Percentiles rank a stretch among this genome's conserved stretches.
These are phyloP conservation scores for Pelargonium nanum DNA, from an alignment of 345 rosid species.

Conservation along the genomic window DNA sequence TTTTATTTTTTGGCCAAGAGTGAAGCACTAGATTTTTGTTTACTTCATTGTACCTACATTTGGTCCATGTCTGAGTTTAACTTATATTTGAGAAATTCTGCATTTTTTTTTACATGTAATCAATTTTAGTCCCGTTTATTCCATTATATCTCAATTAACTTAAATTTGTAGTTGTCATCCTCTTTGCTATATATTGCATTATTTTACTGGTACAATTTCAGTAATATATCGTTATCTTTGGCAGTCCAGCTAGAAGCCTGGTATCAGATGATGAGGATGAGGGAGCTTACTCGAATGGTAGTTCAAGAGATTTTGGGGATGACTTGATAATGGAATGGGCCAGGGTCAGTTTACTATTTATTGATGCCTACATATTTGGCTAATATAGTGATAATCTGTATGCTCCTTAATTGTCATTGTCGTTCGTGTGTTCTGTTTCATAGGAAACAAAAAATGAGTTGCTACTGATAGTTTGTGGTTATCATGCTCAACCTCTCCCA, in stretches of 20 bases:
- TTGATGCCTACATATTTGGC: no score
- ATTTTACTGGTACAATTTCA: conserved; percentile 16
- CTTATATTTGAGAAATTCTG: no score
- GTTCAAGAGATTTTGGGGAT: conserved; percentile 46
- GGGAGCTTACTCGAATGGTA: conserved; percentile 36
- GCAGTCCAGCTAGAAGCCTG: conserved; percentile 87
- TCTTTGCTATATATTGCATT: not conserved
- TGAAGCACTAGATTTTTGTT: no score
- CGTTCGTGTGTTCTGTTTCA: conserved; percentile 17
- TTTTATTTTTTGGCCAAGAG: no score
- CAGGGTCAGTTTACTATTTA: conserved; percentile 40
- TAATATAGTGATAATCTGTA: no score
- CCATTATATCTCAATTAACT: not conserved
- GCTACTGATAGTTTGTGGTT: conserved; percentile 74
- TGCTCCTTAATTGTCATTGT: no score
- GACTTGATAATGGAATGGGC: conserved; percentile 86
- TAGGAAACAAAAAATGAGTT: conserved; percentile 78
- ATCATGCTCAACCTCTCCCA: conserved; percentile 66
- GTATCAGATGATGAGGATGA: conserved; percentile 69
- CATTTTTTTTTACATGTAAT: no score
- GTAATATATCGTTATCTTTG: conserved; percentile 42
- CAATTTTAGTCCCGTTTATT: no score
- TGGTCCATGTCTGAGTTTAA: no score
- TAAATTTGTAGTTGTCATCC: not conserved
- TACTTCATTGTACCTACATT: no score